phyloP scores from a whole-genome alignment of 768 basidiomycete genomes.

The Lentinus brumalis region DNA sequence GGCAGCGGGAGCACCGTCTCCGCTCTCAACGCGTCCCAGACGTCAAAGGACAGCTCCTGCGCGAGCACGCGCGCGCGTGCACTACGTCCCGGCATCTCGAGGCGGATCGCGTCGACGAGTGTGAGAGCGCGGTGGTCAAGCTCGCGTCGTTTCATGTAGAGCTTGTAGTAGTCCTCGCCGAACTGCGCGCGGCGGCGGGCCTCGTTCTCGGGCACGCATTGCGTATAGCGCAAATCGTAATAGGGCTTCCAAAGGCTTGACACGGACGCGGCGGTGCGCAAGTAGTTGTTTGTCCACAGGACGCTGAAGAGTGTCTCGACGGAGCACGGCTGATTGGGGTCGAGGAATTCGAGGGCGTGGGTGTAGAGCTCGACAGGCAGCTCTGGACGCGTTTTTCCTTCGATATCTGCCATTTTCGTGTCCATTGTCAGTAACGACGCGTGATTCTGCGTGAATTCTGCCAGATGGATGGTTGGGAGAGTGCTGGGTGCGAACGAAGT shows the following conservation, averaged over 20 bases:
- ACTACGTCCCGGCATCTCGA: conserved; percentile 39
- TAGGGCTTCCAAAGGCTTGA: conserved; percentile 53
- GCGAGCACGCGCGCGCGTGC: conserved; percentile 41
- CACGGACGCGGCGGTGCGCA: conserved; percentile 47
- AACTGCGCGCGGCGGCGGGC: conserved; percentile 30
- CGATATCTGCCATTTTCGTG: neutral
- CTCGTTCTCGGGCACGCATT: conserved; percentile 43
- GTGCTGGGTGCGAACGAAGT: neutral
- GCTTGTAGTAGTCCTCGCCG: conserved; percentile 45
- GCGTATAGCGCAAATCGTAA: conserved; percentile 50
- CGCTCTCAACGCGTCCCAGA: conserved; percentile 54
- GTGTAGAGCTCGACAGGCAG: conserved; percentile 40
- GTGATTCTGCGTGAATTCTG: neutral
- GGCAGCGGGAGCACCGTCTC: conserved; percentile 42
- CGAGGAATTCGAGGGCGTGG: conserved; percentile 37
- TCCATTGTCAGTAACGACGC: neutral
- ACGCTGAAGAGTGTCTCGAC: conserved; percentile 42
- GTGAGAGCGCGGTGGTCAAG: conserved; percentile 45
- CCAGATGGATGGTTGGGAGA: neutral
- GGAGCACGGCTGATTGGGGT: conserved; percentile 20
- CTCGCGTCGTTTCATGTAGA: conserved; percentile 47
- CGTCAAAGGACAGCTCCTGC: conserved; percentile 49
- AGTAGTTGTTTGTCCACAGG: conserved; percentile 37
- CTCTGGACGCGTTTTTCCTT: neutral
- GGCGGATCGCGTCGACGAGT: conserved; percentile 44